phyloP scores from a whole-genome alignment of 2,329 filamentous ascomycete species.

The Claviceps quebecensis region DNA sequence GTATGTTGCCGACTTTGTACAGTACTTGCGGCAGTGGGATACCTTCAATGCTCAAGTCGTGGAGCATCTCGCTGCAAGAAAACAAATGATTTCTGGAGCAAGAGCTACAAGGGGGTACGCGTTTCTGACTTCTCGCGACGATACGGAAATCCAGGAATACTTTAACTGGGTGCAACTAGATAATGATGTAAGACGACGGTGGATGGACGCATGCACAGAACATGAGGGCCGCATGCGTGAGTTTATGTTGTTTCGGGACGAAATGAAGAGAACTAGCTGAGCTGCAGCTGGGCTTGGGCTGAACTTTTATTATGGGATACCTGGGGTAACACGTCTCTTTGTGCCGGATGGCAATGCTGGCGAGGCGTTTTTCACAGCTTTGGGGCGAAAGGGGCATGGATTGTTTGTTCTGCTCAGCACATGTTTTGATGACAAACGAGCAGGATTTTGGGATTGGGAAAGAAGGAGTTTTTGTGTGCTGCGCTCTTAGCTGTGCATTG shows the following conservation, averaged over 20 bases:
- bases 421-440: no score
- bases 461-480: no score
- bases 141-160: slow-evolving; percentile 42
- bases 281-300: neutral
- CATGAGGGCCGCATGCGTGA: slow-evolving; percentile 46
- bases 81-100: slow-evolving; percentile 25
- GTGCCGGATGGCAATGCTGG: no score
- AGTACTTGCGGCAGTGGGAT: slow-evolving; percentile 37
- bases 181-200: slow-evolving; percentile 44
- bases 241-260: slow-evolving; percentile 36
- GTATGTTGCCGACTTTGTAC: slow-evolving; percentile 38
- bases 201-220: slow-evolving; percentile 43
- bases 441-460: no score
- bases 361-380: no score
- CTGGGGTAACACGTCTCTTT: no score
- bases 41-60: slow-evolving; percentile 38
- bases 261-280: slow-evolving; percentile 19
- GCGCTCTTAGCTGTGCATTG: no score
- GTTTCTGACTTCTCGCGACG: slow-evolving; percentile 30
- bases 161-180: slow-evolving; percentile 49
- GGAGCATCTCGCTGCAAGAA: slow-evolving; percentile 40
- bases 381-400: no score
- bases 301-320: no score
- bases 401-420: no score
- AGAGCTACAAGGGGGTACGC: slow-evolving; percentile 27